Evolutionary conservation across 805 yeast species (phyloP).

Genomic region (Pichia cephalocereana): DNA sequence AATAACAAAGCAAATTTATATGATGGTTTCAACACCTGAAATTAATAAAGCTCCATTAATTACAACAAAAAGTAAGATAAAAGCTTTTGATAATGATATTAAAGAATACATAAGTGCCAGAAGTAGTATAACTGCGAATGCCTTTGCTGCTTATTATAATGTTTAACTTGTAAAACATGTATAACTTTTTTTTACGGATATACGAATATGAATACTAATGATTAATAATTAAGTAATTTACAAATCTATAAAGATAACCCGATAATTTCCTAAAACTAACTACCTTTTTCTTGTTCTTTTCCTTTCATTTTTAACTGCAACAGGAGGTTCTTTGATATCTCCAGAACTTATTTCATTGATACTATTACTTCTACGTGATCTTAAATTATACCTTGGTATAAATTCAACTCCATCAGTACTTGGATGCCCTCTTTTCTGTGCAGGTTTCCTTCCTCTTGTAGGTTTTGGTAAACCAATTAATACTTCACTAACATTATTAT

Average conservation of each 20-base stretch:
- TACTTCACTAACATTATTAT: not conserved
- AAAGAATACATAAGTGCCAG: slow-evolving; percentile 5
- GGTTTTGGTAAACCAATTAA: too few species aligned
- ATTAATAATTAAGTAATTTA: too few species aligned
- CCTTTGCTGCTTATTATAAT: slow-evolving; percentile 3
- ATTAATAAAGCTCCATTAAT: slow-evolving; percentile 11
- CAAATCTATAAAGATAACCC: too few species aligned
- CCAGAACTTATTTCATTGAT: not conserved
- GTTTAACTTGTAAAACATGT: not conserved
- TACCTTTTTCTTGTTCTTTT: too few species aligned
- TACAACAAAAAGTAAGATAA: not conserved
- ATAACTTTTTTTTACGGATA: not conserved
- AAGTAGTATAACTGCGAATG: slow-evolving; percentile 11
- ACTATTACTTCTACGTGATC: not conserved
- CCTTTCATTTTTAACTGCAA: too few species aligned
- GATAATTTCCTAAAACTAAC: too few species aligned
- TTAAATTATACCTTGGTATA: not conserved
- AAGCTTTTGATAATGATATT: not conserved
- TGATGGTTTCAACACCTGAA: slow-evolving; percentile 8
- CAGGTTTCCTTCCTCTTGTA: too few species aligned
- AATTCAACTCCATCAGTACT: not conserved
- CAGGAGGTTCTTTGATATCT: not conserved
- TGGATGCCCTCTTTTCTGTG: too few species aligned
- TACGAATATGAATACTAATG: too few species aligned
- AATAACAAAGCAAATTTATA: slow-evolving; percentile 7